Conservation (phyloP, 768 basidiomycete species). For the Obba rivulosa region DNA sequence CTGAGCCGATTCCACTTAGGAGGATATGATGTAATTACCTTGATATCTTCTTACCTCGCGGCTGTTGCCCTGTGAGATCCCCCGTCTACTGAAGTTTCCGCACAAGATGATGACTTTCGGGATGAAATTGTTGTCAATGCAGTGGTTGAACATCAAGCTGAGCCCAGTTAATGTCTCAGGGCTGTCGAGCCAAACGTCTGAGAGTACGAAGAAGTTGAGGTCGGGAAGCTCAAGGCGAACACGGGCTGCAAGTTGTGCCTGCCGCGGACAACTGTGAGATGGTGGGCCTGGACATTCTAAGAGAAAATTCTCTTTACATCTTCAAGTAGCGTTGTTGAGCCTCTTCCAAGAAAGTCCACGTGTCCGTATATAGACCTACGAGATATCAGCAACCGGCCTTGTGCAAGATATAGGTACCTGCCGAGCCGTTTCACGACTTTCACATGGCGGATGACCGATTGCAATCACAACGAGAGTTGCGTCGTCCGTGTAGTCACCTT, state of each 20-base stretch:
- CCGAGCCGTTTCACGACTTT: slow-evolving; percentile 81
- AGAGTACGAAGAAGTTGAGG: slow-evolving; percentile 86
- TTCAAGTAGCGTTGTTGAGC: slow-evolving; percentile 83
- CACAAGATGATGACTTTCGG: slow-evolving; percentile 90
- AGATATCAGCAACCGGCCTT: background rate
- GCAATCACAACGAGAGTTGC: slow-evolving; percentile 85
- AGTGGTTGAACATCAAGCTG: slow-evolving; percentile 83
- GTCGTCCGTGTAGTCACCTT: slow-evolving; percentile 95
- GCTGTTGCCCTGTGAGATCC: slow-evolving; percentile 72
- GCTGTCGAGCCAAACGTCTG: slow-evolving; percentile 94
- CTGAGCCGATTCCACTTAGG: background rate
- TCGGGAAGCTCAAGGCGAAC: slow-evolving; percentile 68
- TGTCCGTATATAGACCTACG: slow-evolving; percentile 89
- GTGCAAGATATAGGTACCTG: slow-evolving; percentile 26
- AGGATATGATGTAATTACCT: slow-evolving; percentile 37
- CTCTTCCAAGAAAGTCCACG: slow-evolving; percentile 95
- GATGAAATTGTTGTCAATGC: slow-evolving; percentile 79
- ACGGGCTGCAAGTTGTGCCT: slow-evolving; percentile 60
- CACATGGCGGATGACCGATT: slow-evolving; percentile 96
- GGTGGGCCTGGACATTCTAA: background rate
- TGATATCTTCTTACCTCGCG: slow-evolving; percentile 81
- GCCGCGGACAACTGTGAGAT: slow-evolving; percentile 1
- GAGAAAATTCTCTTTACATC: slow-evolving; percentile 58
- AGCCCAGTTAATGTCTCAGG: slow-evolving; percentile 77
- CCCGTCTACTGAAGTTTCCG: slow-evolving; percentile 88